Percentiles rank a stretch among this genome's conserved stretches.
Evolutionary conservation across 768 basidiomycete species (phyloP).

Genomic region (Xanthoconium purpureum): DNA sequence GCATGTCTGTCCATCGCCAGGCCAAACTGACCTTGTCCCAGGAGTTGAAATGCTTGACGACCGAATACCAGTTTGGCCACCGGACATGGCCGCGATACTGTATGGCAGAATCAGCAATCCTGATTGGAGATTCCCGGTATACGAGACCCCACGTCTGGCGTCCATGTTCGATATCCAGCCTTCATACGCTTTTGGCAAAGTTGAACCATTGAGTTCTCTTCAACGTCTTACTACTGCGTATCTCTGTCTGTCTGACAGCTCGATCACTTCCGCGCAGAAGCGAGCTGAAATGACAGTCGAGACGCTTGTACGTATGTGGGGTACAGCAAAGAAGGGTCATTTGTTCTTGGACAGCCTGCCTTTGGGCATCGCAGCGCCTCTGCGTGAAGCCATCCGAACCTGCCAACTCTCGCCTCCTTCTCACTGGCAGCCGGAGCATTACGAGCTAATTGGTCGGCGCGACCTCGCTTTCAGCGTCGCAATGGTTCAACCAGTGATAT

Average conservation of each 20-base stretch:
- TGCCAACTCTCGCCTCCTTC: conserved; percentile 77
- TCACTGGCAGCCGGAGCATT: conserved; percentile 57
- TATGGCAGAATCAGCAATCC: conserved; percentile 57
- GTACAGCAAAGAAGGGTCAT: conserved; percentile 39
- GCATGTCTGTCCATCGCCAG: neutral
- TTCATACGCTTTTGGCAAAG: conserved; percentile 59
- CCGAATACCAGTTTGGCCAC: conserved; percentile 72
- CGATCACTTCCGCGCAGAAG: conserved; percentile 49
- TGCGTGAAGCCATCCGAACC: conserved; percentile 80
- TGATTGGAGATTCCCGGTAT: conserved; percentile 58
- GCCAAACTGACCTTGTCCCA: conserved; percentile 24
- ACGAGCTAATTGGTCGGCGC: conserved; percentile 32
- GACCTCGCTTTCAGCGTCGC: conserved; percentile 33
- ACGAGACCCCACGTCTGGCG: conserved; percentile 45
- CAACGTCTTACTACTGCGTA: conserved; percentile 57
- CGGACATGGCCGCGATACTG: conserved; percentile 70
- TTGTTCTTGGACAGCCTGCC: conserved; percentile 57
- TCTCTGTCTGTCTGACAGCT: conserved; percentile 54
- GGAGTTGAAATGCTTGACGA: conserved; percentile 55
- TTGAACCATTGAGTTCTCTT: conserved; percentile 55
- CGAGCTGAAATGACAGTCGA: conserved; percentile 65
- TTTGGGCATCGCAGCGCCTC: conserved; percentile 69
- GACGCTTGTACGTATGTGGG: conserved; percentile 45
- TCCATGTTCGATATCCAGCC: conserved; percentile 47
- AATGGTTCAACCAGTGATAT: conserved; percentile 28